Base-by-base conservation (phyloP, 179 eudicot species). In the Gypsophila paniculata region DNA sequence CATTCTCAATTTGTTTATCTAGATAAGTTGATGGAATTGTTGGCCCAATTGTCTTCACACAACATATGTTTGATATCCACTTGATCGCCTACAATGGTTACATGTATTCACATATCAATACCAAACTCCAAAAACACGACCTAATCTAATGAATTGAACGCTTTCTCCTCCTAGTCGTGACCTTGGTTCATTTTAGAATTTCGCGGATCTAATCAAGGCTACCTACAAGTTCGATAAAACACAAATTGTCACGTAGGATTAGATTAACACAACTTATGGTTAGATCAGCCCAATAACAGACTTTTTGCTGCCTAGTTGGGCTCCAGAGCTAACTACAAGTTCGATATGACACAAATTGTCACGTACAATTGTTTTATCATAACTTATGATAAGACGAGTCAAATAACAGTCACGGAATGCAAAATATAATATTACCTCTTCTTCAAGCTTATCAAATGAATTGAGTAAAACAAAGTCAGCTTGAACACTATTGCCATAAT, bases 371-470 rank as follows among this genome's bases (percentile, higher is more conserved):
- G 8, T 29, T 29, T 8, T 42, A 42, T 42, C 46, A 42, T 42
- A 42, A 42, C 46, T 42, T 42, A 42, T 9, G 46, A 7, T 42
- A 6, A 42, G 46, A 42, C 46, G 10, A 42, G 11, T 42, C 46
- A 6, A 42, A 42, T 42, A 42, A 42, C 34, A 29, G 4, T 29
- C 4, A 42, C 46, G 11, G 8, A 42, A 42, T 42, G 1, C 5
- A 42, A 42, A 42, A 42, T 42, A 36, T 36, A 42, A 42, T 42
- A 22, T 46, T 68, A 68, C 71, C 71, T 25, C 44, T 14, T 70
- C 51, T 49, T 70, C 73, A 18, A 70, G 73, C 26, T 70, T 57
- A 57, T 53, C 51, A 70, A 70, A 70, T 52, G 73, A 70, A n/a
- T 70, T 70, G 17, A 70, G 25, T 21, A 70, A 17, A 32, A 70